Conservation (phyloP, 306 rosid species). For the Inga leiocalycina region DNA sequence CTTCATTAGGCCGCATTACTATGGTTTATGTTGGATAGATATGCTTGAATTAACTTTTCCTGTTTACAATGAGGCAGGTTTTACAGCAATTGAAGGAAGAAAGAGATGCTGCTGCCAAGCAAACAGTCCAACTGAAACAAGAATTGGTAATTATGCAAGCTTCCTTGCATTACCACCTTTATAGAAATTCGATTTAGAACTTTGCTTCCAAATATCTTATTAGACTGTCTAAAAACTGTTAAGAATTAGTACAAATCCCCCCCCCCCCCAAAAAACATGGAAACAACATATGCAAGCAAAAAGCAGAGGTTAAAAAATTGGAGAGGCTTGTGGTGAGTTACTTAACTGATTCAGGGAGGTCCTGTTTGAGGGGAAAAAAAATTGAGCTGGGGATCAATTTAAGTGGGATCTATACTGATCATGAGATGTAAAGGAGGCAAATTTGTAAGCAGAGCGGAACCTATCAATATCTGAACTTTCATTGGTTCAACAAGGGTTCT, state of each 20-base stretch:
- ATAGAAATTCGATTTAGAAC: background rate
- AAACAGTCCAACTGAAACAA: constrained; percentile 77
- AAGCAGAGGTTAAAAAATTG: background rate
- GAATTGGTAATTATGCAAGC: constrained; percentile 66
- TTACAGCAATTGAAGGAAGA: constrained; percentile 77
- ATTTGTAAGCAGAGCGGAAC: background rate
- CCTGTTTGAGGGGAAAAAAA: background rate
- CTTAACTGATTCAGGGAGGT: constrained; percentile 13
- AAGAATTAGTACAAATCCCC: background rate
- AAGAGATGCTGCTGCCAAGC: constrained; percentile 72
- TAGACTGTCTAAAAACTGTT: background rate
- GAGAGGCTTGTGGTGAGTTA: background rate
- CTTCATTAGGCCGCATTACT: background rate
- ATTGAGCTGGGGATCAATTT: background rate
- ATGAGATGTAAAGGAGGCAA: constrained; percentile 14
- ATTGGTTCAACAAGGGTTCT: background rate
- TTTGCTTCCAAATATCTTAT: background rate
- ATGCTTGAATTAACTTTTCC: constrained; percentile 27
- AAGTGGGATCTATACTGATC: constrained; percentile 3
- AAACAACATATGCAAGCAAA: background rate
- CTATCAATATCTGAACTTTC: constrained; percentile 12
- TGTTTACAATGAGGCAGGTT: constrained; percentile 49
- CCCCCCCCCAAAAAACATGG: background rate
- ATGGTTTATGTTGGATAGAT: constrained; percentile 17
- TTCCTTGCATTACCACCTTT: constrained; percentile 12